Conservation (phyloP, 352 stramenopile species). For the Phytophthora chlamydospora region DNA sequence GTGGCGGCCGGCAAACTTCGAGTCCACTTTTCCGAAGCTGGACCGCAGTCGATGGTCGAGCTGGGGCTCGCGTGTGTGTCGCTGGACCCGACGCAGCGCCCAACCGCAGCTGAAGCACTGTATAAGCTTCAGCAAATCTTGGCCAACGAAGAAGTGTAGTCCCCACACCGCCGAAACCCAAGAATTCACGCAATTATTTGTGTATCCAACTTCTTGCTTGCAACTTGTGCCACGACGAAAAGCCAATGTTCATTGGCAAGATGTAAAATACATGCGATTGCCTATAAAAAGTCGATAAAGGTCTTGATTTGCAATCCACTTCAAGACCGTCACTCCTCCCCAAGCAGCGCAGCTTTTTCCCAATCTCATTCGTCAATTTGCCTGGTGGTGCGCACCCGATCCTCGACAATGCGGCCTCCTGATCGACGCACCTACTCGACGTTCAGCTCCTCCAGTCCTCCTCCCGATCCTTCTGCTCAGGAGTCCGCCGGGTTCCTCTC, state of each 20-base stretch:
- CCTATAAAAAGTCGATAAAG: too few species aligned
- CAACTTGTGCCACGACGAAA: too few species aligned
- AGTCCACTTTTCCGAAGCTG: constrained; percentile 41
- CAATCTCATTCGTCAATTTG: constrained; percentile 18
- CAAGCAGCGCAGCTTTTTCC: too few species aligned
- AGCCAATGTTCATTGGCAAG: too few species aligned
- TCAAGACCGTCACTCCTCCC: too few species aligned
- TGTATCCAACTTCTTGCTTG: too few species aligned
- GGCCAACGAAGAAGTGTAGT: constrained; percentile 30
- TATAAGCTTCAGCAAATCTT: constrained; percentile 44
- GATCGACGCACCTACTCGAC: constrained; percentile 20
- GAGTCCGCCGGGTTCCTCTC: constrained; percentile 37
- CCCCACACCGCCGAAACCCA: neutral
- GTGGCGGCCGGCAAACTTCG: constrained; percentile 45
- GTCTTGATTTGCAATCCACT: too few species aligned
- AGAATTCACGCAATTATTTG: too few species aligned
- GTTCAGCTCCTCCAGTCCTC: neutral
- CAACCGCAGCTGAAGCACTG: constrained; percentile 46
- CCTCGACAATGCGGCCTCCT: neutral
- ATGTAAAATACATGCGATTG: too few species aligned
- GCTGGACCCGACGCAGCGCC: constrained; percentile 40
- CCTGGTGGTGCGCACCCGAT: neutral
- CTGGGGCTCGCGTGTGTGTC: constrained; percentile 39
- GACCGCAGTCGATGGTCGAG: constrained; percentile 32
- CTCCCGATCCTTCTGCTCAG: constrained; percentile 13